Evolutionary conservation across 345 rosid genomes (phyloP).

Genomic region (Gossypium turneri): DNA sequence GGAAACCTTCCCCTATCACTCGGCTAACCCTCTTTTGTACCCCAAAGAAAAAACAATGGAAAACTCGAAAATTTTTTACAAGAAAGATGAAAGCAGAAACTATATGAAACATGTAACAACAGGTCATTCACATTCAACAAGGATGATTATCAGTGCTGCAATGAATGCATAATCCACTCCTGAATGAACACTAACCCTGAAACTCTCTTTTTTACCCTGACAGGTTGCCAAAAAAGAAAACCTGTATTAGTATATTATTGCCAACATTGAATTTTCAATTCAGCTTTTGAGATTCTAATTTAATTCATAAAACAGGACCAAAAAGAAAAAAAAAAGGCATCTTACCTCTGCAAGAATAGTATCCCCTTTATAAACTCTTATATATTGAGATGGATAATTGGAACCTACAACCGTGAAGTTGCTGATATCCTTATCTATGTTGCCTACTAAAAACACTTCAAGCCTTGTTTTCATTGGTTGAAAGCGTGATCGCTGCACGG

Average conservation of each 20-base stretch:
- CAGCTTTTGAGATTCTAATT: neutral
- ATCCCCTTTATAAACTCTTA: conserved; percentile 28
- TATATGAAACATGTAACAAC: neutral
- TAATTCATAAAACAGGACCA: neutral
- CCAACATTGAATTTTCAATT: neutral
- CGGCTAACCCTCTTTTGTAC: neutral
- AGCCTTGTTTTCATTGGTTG: conserved; percentile 16
- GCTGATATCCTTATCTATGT: conserved; percentile 9
- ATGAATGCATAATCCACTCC: conserved; percentile 50
- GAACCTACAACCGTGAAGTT: conserved; percentile 35
- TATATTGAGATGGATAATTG: conserved; percentile 22
- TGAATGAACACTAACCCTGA: conserved; percentile 41
- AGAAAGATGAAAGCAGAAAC: neutral
- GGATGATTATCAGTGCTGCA: conserved; percentile 24
- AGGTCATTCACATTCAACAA: conserved; percentile 7
- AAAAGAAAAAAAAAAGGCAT: neutral
- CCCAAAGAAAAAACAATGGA: neutral
- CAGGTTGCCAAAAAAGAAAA: neutral
- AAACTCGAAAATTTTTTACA: neutral
- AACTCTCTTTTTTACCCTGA: conserved; percentile 34
- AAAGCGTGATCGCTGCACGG: neutral
- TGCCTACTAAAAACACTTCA: conserved; percentile 29
- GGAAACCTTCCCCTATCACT: neutral
- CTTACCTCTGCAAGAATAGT: conserved; percentile 38
- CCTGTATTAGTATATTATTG: neutral